phyloP scores from a whole-genome alignment of 2,329 filamentous ascomycete genomes.

The Ramularia endophylla region DNA sequence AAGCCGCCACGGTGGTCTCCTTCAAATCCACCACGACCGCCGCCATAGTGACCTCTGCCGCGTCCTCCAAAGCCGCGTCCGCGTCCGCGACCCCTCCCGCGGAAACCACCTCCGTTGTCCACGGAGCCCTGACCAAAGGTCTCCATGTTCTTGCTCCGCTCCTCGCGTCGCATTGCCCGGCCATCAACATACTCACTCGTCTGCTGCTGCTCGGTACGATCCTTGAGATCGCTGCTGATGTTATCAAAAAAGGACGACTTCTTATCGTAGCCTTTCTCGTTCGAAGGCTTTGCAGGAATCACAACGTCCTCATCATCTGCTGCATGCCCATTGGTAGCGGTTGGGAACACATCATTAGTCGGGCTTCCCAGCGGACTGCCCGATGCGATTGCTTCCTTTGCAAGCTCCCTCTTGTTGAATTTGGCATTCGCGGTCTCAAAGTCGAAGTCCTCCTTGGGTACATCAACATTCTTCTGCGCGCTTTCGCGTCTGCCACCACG shows the following conservation, averaged over 20 bases:
- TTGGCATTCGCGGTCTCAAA: conserved; percentile 82
- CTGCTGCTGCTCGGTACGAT: conserved; percentile 59
- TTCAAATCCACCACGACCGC: conserved; percentile 15
- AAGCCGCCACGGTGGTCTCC: conserved; percentile 7
- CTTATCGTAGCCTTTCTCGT: conserved; percentile 70
- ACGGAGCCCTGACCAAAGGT: conserved; percentile 97
- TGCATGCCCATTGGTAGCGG: conserved; percentile 25
- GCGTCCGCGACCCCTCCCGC: conserved; percentile 71
- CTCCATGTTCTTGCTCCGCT: conserved; percentile 93
- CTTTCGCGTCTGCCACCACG: conserved; percentile 31
- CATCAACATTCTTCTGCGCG: conserved; percentile 59
- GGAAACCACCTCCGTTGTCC: conserved; percentile 61
- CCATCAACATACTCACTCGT: conserved; percentile 58
- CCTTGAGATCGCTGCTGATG: conserved; percentile 89
- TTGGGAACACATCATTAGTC: conserved; percentile 18
- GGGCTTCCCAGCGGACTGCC: conserved; percentile 58
- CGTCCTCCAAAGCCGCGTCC: conserved; percentile 63
- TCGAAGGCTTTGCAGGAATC: conserved; percentile 35
- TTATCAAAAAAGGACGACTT: conserved; percentile 94
- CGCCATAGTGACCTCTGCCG: conserved; percentile 28
- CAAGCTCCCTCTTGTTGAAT: conserved; percentile 80
- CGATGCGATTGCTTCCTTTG: conserved; percentile 78
- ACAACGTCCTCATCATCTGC: conserved; percentile 38
- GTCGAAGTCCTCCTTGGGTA: conserved; percentile 87
- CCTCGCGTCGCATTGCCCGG: conserved; percentile 83